Base-by-base conservation (phyloP, 1,284 basidiomycete genomes). In the Rhodotorula mucilaginosa region DNA sequence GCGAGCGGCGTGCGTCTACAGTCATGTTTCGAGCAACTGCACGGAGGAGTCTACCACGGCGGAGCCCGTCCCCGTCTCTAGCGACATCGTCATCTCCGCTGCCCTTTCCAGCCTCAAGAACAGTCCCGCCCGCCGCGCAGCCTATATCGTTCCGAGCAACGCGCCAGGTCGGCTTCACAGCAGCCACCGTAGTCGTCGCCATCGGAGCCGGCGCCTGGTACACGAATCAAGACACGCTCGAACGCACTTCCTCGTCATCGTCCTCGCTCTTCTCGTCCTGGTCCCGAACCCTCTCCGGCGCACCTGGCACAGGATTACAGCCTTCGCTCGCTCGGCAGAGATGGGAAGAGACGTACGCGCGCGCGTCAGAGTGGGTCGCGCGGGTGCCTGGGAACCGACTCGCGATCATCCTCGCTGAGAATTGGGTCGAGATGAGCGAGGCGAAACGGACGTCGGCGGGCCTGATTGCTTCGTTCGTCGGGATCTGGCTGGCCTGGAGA, bases 361-460 rank as follows among this genome's bases (percentile, higher is more conserved):
- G 49, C 4, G 71, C 63, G 0, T 26, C 34, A 8, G 31, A 21
- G 7, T 51, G n/a, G 13, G 65, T 67, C 39, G 39, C 39, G 39
- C 39, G 39, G 39, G 39, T 44, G 31, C 34, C 39, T 1, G 59
- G 21, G 3, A 69, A 65, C 23, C 34, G 72, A 10, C 64, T 71
- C 19, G 64, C 70, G 12, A 34, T 71, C n/a, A 72, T 76, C 54
- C 23, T 68, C 39, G 68, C 63, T 8, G 67, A 76, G 64, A 67
- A 68, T 19, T 76, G 71, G 69, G 34, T 72, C 57, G 69, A 70
- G 47, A 10, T 67, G 44, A 49, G 64, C 18, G 76, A 77, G 58
- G 65, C 65, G 31, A 64, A 71, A 61, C 62, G 76, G 31, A 75
- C 76, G 8, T 47, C 51, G 16, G 48, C 69, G 1, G 72, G 67